Conservation (phyloP, 2,329 filamentous ascomycete species). For the Colletotrichum tropicicola region DNA sequence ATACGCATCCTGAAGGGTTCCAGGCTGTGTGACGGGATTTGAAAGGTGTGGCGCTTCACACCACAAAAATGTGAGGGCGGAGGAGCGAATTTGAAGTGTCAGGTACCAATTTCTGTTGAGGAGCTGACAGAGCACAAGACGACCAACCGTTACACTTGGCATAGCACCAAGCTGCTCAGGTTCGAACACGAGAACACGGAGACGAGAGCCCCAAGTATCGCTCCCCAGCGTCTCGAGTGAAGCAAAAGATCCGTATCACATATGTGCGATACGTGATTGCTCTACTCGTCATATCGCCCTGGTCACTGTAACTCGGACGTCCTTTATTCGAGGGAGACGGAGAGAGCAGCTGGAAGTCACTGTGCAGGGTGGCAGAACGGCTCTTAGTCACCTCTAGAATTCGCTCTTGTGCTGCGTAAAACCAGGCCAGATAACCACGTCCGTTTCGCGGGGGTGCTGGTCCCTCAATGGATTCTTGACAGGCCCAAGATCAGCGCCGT, state of each 20-base stretch:
- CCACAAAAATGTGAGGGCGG: background rate
- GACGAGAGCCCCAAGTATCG: background rate
- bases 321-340: background rate
- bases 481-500: background rate
- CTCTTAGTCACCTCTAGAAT: background rate
- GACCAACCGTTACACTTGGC: background rate
- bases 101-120: background rate
- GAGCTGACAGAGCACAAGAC: background rate
- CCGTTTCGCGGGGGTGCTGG: slow-evolving; percentile 12
- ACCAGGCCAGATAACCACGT: background rate
- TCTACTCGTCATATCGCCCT: background rate
- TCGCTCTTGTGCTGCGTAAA: background rate
- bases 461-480: background rate
- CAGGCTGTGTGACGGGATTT: background rate
- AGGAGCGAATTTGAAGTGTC: background rate
- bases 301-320: background rate
- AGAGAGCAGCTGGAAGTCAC: background rate
- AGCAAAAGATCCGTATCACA: no score
- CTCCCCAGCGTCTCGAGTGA: background rate
- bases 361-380: background rate
- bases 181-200: background rate
- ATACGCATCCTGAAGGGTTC: background rate
- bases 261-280: no score
- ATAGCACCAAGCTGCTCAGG: background rate
- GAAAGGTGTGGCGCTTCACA: background rate